Percentiles rank a stretch among this genome's conserved stretches.
Conservation (phyloP, 495 filamentous ascomycete species). For the Tuber borchii region DNA sequence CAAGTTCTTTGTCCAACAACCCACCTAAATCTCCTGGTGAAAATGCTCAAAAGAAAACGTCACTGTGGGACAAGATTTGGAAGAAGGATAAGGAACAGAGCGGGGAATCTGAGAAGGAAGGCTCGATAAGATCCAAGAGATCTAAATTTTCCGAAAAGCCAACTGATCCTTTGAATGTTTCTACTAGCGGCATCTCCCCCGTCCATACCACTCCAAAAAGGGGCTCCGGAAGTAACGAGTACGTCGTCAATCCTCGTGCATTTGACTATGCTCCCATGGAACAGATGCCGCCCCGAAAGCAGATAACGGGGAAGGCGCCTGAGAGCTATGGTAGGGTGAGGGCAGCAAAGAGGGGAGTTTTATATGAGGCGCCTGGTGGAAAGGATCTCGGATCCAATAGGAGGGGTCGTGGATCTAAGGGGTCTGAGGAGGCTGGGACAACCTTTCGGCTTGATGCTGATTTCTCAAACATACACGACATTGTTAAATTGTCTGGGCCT, state of each 20-base stretch:
- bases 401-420: constrained; percentile 23
- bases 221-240: constrained; percentile 29
- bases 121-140: constrained; percentile 13
- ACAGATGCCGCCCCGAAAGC: constrained; percentile 18
- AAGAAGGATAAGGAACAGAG: constrained; percentile 28
- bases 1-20: constrained; percentile 39
- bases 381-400: constrained; percentile 11
- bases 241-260: constrained; percentile 30
- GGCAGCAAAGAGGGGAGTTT: constrained; percentile 17
- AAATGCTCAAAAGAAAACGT: constrained; percentile 25
- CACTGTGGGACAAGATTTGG: constrained; percentile 33
- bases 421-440: constrained; percentile 15
- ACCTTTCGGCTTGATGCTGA: constrained; percentile 35
- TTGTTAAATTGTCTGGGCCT: constrained; percentile 31
- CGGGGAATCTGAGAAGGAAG: constrained; percentile 24
- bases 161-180: constrained; percentile 23
- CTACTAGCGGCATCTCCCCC: constrained; percentile 28
- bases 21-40: constrained; percentile 40
- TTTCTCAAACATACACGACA: constrained; percentile 29
- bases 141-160: constrained; percentile 21
- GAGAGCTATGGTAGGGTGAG: constrained; percentile 49
- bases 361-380: constrained; percentile 22
- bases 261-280: constrained; percentile 36
- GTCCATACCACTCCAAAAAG: constrained; percentile 34
- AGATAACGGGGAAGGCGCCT: constrained; percentile 26